Conservation (phyloP, 2,329 filamentous ascomycete species). For the Ophiocordyceps polyrhachis-furcata region DNA sequence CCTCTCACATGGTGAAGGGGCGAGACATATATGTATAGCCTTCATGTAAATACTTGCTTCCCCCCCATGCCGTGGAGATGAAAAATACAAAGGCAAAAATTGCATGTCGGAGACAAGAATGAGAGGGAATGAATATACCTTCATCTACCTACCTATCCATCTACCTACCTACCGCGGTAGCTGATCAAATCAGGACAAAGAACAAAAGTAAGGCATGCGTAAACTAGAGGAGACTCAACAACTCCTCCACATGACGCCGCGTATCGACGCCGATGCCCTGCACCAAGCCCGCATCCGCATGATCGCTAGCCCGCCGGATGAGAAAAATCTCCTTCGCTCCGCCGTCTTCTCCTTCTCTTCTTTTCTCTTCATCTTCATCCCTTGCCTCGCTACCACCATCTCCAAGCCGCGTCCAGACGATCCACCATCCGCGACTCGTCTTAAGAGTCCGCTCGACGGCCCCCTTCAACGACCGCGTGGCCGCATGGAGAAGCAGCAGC, state of each 20-base stretch:
- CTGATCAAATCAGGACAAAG: too few species aligned
- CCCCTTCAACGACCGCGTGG: conserved; percentile 21
- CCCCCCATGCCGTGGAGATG: too few species aligned
- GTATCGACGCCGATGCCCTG: conserved; percentile 66
- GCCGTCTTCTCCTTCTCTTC: not conserved
- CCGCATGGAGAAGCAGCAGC: conserved; percentile 34
- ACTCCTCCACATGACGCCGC: conserved; percentile 52
- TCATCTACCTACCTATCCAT: too few species aligned
- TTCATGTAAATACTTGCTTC: too few species aligned
- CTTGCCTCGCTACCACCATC: conserved; percentile 10
- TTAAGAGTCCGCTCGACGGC: conserved; percentile 45
- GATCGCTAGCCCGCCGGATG: conserved; percentile 40
- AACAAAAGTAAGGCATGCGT: too few species aligned
- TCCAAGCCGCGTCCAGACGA: conserved; percentile 44
- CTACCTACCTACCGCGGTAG: too few species aligned
- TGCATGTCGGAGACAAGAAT: too few species aligned
- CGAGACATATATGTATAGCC: too few species aligned
- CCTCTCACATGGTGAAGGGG: too few species aligned
- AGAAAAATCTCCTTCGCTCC: conserved; percentile 41
- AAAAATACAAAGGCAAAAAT: too few species aligned
- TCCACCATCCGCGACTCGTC: conserved; percentile 50
- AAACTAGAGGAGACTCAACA: conserved; percentile 44
- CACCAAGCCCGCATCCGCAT: conserved; percentile 39
- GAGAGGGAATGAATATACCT: too few species aligned
- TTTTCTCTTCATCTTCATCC: not conserved